These are phyloP conservation scores for Plasmodium knowlesi DNA, from an alignment of 169 alveolate species.

Conservation along the genomic window DNA sequence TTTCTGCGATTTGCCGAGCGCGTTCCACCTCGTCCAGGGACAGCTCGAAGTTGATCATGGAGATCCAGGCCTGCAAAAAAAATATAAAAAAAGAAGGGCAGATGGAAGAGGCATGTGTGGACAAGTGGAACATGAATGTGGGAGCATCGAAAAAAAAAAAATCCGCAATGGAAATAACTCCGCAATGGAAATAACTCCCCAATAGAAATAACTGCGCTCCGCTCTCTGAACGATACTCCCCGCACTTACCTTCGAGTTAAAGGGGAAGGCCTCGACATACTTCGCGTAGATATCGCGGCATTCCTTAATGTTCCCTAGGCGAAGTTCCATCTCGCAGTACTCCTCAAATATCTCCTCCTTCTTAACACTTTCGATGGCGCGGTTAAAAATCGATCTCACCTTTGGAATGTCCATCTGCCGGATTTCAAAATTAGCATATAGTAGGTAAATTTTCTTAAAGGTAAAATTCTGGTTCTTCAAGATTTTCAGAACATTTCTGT, in stretches of 20 bases:
- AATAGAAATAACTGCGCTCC: neutral
- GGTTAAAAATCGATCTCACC: slow-evolving; percentile 94
- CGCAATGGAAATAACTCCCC: neutral
- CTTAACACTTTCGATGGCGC: slow-evolving; percentile 94
- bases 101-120: neutral
- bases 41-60: slow-evolving; percentile 91
- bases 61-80: slow-evolving; percentile 88
- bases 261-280: slow-evolving; percentile 92
- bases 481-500: slow-evolving; percentile 89
- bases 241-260: slow-evolving; percentile 85
- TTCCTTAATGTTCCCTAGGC: slow-evolving; percentile 95
- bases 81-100: too few species aligned
- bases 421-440: slow-evolving; percentile 91
- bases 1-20: slow-evolving; percentile 91
- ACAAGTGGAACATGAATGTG: neutral
- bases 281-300: slow-evolving; percentile 93
- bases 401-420: slow-evolving; percentile 86
- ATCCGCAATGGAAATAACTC: neutral
- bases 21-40: slow-evolving; percentile 92
- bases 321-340: slow-evolving; percentile 94
- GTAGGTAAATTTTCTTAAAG: slow-evolving; percentile 93
- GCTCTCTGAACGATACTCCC: neutral
- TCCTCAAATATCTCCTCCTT: slow-evolving; percentile 92
- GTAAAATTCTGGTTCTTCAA: slow-evolving; percentile 92
- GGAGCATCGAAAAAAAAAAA: neutral